Evolutionary conservation across 441 rosid genomes (phyloP).

Genomic region (Sinapis alba): DNA sequence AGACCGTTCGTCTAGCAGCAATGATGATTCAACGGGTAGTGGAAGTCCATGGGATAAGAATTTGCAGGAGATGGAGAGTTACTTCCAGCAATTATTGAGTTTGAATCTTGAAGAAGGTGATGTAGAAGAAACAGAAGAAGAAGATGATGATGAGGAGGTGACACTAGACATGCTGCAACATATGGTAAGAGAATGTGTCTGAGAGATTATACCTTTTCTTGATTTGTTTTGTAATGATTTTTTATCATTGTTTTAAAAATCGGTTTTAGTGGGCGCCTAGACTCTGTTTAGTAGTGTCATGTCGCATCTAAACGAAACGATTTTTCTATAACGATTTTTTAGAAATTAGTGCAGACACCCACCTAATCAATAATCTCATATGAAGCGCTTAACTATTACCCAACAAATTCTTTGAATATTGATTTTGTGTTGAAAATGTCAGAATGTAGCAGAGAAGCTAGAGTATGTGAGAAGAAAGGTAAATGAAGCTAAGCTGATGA

Average conservation of each 20-base stretch:
- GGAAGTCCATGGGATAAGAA: slow-evolving; percentile 51
- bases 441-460: slow-evolving; percentile 55
- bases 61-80: slow-evolving; percentile 52
- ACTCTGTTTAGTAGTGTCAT: no score
- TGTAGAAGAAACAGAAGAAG: slow-evolving; percentile 7
- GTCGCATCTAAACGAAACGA: no score
- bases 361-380: no score
- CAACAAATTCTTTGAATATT: no score
- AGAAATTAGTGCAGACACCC: no score
- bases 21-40: slow-evolving; percentile 29
- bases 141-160: slow-evolving; percentile 31
- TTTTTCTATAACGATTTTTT: no score
- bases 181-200: slow-evolving; percentile 46
- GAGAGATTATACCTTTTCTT: slow-evolving; percentile 25
- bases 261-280: no score
- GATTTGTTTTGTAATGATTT: background rate
- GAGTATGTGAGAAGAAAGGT: slow-evolving; percentile 53
- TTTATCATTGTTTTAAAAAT: no score
- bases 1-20: background rate
- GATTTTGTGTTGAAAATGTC: slow-evolving; percentile 13
- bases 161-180: slow-evolving; percentile 37
- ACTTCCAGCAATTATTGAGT: slow-evolving; percentile 58
- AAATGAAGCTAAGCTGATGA: slow-evolving; percentile 54
- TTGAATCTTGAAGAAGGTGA: slow-evolving; percentile 45
- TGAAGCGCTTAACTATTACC: no score